Base-by-base conservation (phyloP, 176 grass and related monocot species). In the Lolium rigidum region DNA sequence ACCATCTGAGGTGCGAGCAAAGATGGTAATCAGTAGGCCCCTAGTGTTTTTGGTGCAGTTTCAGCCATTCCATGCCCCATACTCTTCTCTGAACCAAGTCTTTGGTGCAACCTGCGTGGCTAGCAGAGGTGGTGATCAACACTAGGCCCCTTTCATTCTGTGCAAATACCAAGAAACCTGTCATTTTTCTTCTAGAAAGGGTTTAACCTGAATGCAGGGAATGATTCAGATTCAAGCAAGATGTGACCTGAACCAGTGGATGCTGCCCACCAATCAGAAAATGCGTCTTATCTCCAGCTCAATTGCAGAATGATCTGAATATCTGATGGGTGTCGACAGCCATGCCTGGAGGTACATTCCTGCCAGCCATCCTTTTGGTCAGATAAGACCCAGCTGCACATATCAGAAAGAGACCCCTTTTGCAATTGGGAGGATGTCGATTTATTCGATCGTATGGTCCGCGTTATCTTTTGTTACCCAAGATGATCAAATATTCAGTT, bases 291-390 rank as follows among this genome's bases (percentile, higher is more conserved):
- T 79, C 88, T 44, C 21, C 22, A 81, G 22, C 24, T 85, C 49
- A 47, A 18, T 20, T 55, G 79, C 70, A 5, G 70, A n/a, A 39
- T 10, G 76, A 81, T 85, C 76, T 44, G 82, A 88, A 26, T 26
- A 50, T 75, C 72, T 10, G 46, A 2, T 74, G 31, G 78, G 47
- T 54, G 56, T 49, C 6, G 37, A 20, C n/a, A 52, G 1, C 28
- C 3, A 37, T 69, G 71, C 80, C 70, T 73, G 67, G 55, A 6
- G 76, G 46, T 79, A 26, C 46, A 74, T 74, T 15, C 70, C 46
- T 51, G 56, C 68, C 48, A 66, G 5, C 68, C 87, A 65, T 83
- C 77, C 80, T 79, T 82, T 86, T 64, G 63, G 31, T 39, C 58
- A 73, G 80, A 87, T 83, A 86, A 78, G 72, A 70, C 52, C 47